Base-by-base conservation (phyloP, 2,329 filamentous ascomycete genomes). In the Monilinia aucupariae region DNA sequence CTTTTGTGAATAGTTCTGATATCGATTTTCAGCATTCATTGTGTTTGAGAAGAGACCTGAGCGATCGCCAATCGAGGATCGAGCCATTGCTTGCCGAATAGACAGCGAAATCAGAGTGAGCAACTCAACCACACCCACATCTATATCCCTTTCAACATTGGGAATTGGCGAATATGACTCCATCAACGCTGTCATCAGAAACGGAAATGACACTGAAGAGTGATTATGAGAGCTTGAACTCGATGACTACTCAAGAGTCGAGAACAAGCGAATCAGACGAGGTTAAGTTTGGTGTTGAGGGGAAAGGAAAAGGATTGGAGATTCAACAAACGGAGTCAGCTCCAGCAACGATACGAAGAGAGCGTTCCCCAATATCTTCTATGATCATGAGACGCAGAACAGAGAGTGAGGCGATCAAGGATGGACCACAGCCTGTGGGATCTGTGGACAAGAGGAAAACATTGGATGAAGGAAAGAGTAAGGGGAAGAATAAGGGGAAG, bases 221-320 rank as follows among this genome's bases (percentile, higher is more conserved):
- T 41, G 32, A 48, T 32, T 62, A 56, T 48, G 59, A 62, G 43
- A 62, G 51, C 13, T 56, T 56, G 6, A 30, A 45, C n/a, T 62
- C 43, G 4, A 39, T 56, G 12, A 62, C 59, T 25, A 56, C 59
- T 4, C 25, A 22, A 15, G 51, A 41, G 7, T 48, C 59, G 22
- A 32, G 25, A 7, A 56, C 30, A 30, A 58, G 41, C 54, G 25
- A 47, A 22, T 54, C 34, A 27, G 37, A 45, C 20, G 51, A 48
- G 20, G 4, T n/a, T 15, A 34, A 30, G 9, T n/a, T 12, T 41
- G 39, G 15, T 5, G 22, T 17, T 2, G 56, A 22, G 20, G 43
- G 59, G 2, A 56, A 41, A 49, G 59, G 32, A 56, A 56, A 41
- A 10, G n/a, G 49, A 30, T 32, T 62, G 22, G 53, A 50, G 6